phyloP scores from a whole-genome alignment of 1,139 yeast genomes.

The Debaryomyces singareniensis region DNA sequence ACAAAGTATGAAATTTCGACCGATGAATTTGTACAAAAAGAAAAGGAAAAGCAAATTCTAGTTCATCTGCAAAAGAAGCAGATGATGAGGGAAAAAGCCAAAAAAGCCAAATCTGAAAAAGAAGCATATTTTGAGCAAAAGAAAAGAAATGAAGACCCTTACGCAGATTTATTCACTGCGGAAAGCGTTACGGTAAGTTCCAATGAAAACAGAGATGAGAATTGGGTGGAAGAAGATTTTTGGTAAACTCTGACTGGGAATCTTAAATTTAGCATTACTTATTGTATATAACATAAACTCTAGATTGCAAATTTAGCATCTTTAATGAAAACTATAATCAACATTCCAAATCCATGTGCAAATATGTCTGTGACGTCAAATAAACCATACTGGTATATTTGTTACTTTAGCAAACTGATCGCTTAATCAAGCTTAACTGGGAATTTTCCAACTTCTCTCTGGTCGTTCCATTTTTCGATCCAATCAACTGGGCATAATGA shows the following conservation, averaged over 20 bases:
- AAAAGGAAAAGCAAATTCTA: conserved; percentile 30
- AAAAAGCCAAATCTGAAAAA: conserved; percentile 16
- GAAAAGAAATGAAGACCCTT: conserved; percentile 39
- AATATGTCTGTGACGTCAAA: conserved; percentile 1
- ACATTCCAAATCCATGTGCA: too few species aligned
- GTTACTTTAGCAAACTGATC: conserved; percentile 1
- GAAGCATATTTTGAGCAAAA: conserved; percentile 12
- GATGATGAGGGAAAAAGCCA: conserved; percentile 23
- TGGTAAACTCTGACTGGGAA: conserved; percentile 22
- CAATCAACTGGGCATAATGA: conserved; percentile 90
- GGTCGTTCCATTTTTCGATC: conserved; percentile 95
- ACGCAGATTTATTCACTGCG: conserved; percentile 52
- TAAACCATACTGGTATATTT: not conserved
- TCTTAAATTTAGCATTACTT: not conserved
- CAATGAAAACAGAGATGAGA: conserved; percentile 51
- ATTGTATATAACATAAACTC: not conserved
- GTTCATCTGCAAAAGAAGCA: conserved; percentile 29
- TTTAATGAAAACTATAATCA: not conserved
- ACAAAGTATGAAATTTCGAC: conserved; percentile 45
- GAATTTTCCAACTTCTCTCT: conserved; percentile 61
- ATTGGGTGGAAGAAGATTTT: conserved; percentile 64
- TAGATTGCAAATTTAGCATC: not conserved
- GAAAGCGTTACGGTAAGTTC: conserved; percentile 41
- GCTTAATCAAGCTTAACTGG: conserved; percentile 32
- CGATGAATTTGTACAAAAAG: conserved; percentile 47